Base-by-base conservation (phyloP, 805 yeast genomes). In the Sungouiella thailandica region DNA sequence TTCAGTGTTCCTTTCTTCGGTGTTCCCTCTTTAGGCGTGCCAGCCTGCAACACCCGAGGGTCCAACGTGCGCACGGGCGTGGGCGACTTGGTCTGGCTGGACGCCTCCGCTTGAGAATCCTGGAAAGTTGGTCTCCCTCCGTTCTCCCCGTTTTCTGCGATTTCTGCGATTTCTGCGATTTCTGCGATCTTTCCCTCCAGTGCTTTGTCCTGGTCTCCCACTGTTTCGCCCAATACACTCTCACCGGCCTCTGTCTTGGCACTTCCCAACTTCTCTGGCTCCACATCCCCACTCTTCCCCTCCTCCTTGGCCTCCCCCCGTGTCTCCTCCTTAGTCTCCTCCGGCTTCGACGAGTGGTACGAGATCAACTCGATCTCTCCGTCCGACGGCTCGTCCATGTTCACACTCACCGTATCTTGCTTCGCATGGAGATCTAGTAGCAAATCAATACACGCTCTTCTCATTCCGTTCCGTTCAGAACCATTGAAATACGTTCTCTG, bases 351-450 rank as follows among this genome's bases (percentile, higher is more conserved):
- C 9, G 37, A 14, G 18, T 40, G 34, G 25, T 33, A 45, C 3
- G 45, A 46, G 9, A 52, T 49, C 7, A 42, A 47, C 29, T 52
- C 50, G 7, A 52, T 35, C n/a, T 52, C 56, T 12, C 43, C 56
- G 3, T 51, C 56, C 2, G 46, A 39, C 3, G 22, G 30, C 4
- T 31, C 35, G n/a, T n/a, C n/a, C n/a, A n/a, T n/a, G n/a, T n/a
- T n/a, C n/a, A n/a, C n/a, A n/a, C n/a, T n/a, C n/a, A n/a, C n/a
- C n/a, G n/a, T n/a, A n/a, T n/a, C n/a, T 19, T 46, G 49, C 14
- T 43, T 34, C 7, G 41, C 33, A 20, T 45, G 47, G 6, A 46
- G 29, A 5, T 35, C 41, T 9, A 46, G 34, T 9, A 46, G 43
- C 5, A 35, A 17, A 9, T 39, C 39, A 12, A 45, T 46, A 19